A percentile compares a stretch with the other conserved stretches of the same genome.
Conservation (phyloP, 2,329 filamentous ascomycete genomes). For the Amauroascus verrucosus region DNA sequence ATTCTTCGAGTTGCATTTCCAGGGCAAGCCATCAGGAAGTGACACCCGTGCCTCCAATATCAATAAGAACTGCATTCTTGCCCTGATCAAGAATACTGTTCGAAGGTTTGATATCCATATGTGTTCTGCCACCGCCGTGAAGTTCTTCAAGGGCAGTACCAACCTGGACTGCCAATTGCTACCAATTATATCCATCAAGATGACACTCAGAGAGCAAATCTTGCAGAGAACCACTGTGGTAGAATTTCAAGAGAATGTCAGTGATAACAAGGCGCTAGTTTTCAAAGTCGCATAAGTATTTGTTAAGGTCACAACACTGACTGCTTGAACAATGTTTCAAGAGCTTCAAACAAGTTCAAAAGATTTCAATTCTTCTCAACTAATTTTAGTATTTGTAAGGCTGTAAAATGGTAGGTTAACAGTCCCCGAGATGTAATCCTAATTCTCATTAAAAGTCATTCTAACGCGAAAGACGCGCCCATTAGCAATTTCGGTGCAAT, state of each 20-base stretch:
- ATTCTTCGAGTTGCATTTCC: constrained; percentile 13
- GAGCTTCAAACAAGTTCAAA: too few species aligned
- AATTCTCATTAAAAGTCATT: too few species aligned
- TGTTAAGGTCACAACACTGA: constrained; percentile 14
- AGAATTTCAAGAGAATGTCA: constrained; percentile 18
- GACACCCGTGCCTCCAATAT: constrained; percentile 18
- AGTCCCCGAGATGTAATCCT: too few species aligned
- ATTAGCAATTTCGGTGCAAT: too few species aligned
- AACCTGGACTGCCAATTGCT: constrained; percentile 15
- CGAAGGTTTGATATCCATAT: constrained; percentile 19
- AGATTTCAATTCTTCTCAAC: too few species aligned
- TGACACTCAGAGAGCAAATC: not conserved
- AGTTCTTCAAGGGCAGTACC: constrained; percentile 12
- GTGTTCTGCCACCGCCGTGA: constrained; percentile 12
- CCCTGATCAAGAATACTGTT: constrained; percentile 18
- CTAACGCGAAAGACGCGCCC: too few species aligned
- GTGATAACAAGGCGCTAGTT: constrained; percentile 10
- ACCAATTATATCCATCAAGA: not conserved
- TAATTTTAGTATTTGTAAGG: too few species aligned
- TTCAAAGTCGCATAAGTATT: constrained; percentile 3
- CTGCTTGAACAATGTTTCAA: constrained; percentile 12
- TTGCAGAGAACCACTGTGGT: constrained; percentile 16
- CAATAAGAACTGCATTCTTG: constrained; percentile 18
- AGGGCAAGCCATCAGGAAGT: constrained; percentile 15
- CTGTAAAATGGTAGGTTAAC: too few species aligned